Base-by-base conservation (phyloP, 2,329 filamentous ascomycete species). In the Diaporthe citrichinensis region DNA sequence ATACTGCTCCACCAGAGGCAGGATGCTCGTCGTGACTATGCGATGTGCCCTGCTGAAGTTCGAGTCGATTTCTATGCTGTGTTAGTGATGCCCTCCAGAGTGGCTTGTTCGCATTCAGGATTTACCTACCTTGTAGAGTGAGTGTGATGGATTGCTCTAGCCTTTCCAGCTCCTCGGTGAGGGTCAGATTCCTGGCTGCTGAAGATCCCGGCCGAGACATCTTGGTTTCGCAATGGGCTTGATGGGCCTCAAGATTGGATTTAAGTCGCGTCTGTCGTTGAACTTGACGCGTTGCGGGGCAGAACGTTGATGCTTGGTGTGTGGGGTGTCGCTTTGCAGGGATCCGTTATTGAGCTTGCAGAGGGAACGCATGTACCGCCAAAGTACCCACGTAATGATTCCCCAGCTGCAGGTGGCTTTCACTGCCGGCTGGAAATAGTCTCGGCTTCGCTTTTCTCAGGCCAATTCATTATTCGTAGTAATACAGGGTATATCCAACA, bases 41-140 rank as follows among this genome's bases (percentile, higher is more conserved):
- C 95, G 93, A 84, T 99, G 97, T 41, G 97, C 96, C 82, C 95
- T 95, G 86, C 95, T 98, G 84, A 99, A 99, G 86, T 99, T 99
- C 85, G 95, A 94, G 84, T 99, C 97, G 86, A 99, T 99, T 88
- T 99, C 97, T 97, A 80, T 23, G 57, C 62, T 23, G 36, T 55
- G 44, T 68, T 41, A 57, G 65, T 36, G n/a, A n/a, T n/a, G 44
- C 25, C 62, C 31, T 20, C 59, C 23, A 15, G 55, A 36, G 25
- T 44, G 9, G 73, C 46, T 34, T n/a, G 17, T 15, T 23, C 12
- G 15, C 28, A 36, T 15, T n/a, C 49, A 34, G 20, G 7, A 20
- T 36, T n/a, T 10, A 10, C 25, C 0, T 84, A 94, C 95, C 95
- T 92, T 98, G 97, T 31, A 99, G 88, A 0, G 96, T 98, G 55